Base-by-base conservation (phyloP, 1,284 basidiomycete genomes). In the Heterobasidion occidentale region DNA sequence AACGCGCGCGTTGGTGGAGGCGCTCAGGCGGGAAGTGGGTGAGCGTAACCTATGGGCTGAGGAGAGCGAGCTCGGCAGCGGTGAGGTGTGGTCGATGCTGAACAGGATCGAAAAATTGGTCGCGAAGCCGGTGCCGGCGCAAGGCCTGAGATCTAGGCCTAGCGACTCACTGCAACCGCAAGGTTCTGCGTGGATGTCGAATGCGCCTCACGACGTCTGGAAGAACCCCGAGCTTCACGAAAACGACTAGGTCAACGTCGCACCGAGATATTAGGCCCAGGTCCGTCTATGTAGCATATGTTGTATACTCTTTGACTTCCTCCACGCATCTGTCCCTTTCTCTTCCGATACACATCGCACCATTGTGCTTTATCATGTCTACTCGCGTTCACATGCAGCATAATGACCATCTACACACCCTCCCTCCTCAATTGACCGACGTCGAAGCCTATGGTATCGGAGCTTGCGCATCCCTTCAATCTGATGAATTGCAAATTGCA, bases 11-110 rank as follows among this genome's bases (percentile, higher is more conserved):
- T 65, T 91, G 17, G 77, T 84, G n/a, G 85, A 86, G 58, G 74
- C 63, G n/a, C 73, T 92, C 35, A 77, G 89, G n/a, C 71, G 79
- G 49, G 80, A 88, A 58, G 78, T 88, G 14, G 81, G 81, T 20
- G 71, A 75, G 61, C 71, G 75, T 51, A 78, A 76, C 59, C 55
- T 77, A 19, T 79, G 77, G 74, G 68, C 74, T 17, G 79, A 82
- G 56, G 78, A 78, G 56, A 69, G 69, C 53, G 73, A 71, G 6
- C 71, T 68, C 15, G 73, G 71, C 11, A 33, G 34, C 34, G 49
- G 49, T 15, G 76, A 80, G 62, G 76, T 75, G 47, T 71, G 72
- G 68, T 59, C 60, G 14, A 65, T 77, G 33, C 53, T 79, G 46
- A 59, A 61, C 33, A 65, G 64, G 36, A 72, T 79, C 33, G 77